These are phyloP conservation scores for Thraustochytrium sp. DNA, from an alignment of 352 stramenopile genomes.

Conservation along the genomic window DNA sequence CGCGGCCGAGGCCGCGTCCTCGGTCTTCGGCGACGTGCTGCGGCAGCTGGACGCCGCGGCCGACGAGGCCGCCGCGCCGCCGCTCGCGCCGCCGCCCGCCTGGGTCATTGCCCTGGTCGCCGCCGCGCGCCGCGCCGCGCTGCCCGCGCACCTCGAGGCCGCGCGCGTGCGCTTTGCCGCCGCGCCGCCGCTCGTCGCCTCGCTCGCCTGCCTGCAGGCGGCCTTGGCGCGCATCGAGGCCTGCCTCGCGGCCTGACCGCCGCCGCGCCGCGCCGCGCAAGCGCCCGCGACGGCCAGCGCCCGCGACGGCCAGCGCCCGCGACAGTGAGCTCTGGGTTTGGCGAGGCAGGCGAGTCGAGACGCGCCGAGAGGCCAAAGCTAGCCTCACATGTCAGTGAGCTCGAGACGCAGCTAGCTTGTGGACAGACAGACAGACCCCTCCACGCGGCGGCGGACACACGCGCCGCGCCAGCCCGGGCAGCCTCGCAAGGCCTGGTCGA, in stretches of 20 bases:
- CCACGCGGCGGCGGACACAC: too few relatives aligned
- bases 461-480: too few relatives aligned
- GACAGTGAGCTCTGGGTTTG: too few relatives aligned
- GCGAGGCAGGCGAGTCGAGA: too few relatives aligned
- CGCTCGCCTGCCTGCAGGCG: background rate
- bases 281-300: too few relatives aligned
- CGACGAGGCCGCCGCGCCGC: background rate
- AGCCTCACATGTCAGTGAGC: too few relatives aligned
- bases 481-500: too few relatives aligned
- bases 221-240: background rate
- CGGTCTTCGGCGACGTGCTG: background rate
- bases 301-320: too few relatives aligned
- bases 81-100: background rate
- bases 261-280: too few relatives aligned
- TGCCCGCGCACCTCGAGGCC: background rate
- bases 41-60: background rate
- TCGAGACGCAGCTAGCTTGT: background rate
- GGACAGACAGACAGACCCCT: background rate
- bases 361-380: too few relatives aligned
- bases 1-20: background rate
- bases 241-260: background rate
- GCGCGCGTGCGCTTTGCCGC: background rate
- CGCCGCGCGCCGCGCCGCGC: background rate
- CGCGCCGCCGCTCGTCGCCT: background rate
- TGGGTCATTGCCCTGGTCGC: background rate